A percentile compares a stretch with the other conserved stretches of the same genome.
Conservation (phyloP, 192 early-diverging fungal genomes). For the Chytriomyces confervae region DNA sequence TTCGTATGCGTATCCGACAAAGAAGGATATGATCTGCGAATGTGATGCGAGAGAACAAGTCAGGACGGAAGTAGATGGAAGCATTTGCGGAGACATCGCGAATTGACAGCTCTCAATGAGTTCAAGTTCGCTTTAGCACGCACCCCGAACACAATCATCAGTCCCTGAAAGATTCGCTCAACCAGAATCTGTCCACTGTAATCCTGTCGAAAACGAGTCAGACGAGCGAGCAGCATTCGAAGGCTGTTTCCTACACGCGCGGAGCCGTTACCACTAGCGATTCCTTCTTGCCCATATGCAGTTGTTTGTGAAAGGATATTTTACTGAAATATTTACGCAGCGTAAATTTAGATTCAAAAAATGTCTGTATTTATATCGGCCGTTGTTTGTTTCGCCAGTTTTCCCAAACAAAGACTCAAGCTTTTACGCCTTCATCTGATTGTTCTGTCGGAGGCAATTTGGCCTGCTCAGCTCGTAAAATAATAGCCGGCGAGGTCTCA, state of each 20-base stretch:
- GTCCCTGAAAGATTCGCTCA: constrained; percentile 19
- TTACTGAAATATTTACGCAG: too few relatives aligned
- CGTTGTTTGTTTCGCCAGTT: too few relatives aligned
- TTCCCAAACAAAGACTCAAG: too few relatives aligned
- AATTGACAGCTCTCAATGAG: too few relatives aligned
- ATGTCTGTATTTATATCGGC: too few relatives aligned
- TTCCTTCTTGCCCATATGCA: constrained; percentile 22
- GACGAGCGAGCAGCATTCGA: background rate
- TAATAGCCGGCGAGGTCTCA: too few relatives aligned
- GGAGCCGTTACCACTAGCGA: constrained; percentile 5
- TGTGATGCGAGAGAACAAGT: background rate
- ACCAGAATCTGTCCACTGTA: constrained; percentile 28
- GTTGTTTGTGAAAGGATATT: too few relatives aligned
- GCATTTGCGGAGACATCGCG: too few relatives aligned
- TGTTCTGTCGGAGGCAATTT: too few relatives aligned
- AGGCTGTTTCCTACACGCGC: background rate
- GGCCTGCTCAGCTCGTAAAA: too few relatives aligned
- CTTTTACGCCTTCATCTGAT: too few relatives aligned
- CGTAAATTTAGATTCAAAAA: too few relatives aligned
- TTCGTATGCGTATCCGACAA: constrained; percentile 13
- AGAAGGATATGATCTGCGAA: constrained; percentile 14
- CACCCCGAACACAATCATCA: constrained; percentile 21
- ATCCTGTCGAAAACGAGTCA: background rate
- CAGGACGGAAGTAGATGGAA: background rate
- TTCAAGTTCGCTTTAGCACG: background rate